phyloP scores from a whole-genome alignment of 345 rosid genomes.

The Draba incana region DNA sequence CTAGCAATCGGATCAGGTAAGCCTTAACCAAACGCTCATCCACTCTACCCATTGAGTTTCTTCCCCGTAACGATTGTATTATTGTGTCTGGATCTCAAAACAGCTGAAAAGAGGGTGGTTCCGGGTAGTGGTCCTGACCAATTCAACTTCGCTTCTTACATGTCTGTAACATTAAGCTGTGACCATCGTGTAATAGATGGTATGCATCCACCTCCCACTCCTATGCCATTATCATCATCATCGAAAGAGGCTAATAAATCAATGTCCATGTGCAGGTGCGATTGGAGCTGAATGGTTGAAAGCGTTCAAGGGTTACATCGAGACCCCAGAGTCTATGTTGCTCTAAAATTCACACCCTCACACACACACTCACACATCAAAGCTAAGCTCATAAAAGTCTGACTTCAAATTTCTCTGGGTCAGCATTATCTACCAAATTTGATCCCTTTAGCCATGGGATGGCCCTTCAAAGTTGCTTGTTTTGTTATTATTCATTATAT shows the following conservation, averaged over 20 bases:
- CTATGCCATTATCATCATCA: constrained; percentile 1
- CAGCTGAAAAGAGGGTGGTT: constrained; percentile 94
- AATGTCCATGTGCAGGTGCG: constrained; percentile 56
- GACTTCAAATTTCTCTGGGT: constrained; percentile 22
- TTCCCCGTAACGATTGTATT: background rate
- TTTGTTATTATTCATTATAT: constrained; percentile 25
- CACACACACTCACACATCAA: constrained; percentile 25
- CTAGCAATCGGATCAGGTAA: constrained; percentile 93
- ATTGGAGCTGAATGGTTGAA: constrained; percentile 97
- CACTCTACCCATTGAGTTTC: constrained; percentile 5
- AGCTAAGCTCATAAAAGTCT: constrained; percentile 18
- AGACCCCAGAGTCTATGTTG: constrained; percentile 94
- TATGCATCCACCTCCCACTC: constrained; percentile 33
- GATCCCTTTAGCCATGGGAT: constrained; percentile 3
- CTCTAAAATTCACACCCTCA: constrained; percentile 47
- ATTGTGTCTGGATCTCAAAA: constrained; percentile 28
- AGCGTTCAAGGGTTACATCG: constrained; percentile 89
- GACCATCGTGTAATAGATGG: constrained; percentile 99
- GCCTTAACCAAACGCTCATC: constrained; percentile 13
- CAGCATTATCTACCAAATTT: constrained; percentile 22
- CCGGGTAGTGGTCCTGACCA: constrained; percentile 68
- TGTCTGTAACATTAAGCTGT: constrained; percentile 90
- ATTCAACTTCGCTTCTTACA: constrained; percentile 72
- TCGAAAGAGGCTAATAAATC: constrained; percentile 1
- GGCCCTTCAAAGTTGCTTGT: constrained; percentile 18